These are phyloP conservation scores for Poronia punctata DNA, from an alignment of 495 filamentous ascomycete genomes.

Conservation along the genomic window DNA sequence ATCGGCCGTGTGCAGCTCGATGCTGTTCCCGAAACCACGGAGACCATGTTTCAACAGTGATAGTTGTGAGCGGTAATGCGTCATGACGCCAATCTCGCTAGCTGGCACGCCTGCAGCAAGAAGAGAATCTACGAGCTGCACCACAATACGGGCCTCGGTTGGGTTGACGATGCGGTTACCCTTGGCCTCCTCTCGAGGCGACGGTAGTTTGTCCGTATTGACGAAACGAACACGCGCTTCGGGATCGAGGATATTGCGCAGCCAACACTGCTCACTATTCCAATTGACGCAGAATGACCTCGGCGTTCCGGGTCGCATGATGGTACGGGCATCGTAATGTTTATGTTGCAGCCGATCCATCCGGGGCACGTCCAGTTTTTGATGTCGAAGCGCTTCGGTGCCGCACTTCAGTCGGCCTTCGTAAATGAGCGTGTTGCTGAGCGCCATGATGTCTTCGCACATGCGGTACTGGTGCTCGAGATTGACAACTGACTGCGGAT, in stretches of 20 bases:
- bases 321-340: slow-evolving; percentile 41
- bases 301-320: slow-evolving; percentile 24
- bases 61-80: slow-evolving; percentile 94
- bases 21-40: slow-evolving; percentile 31
- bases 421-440: slow-evolving; percentile 92
- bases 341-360: slow-evolving; percentile 50
- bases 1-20: slow-evolving; percentile 95
- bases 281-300: slow-evolving; percentile 47
- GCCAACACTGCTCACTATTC: slow-evolving; percentile 59
- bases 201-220: slow-evolving; percentile 73
- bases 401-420: slow-evolving; percentile 84
- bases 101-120: slow-evolving; percentile 67
- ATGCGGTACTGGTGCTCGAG: slow-evolving; percentile 97
- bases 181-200: slow-evolving; percentile 59
- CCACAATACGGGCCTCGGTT: slow-evolving; percentile 65
- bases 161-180: slow-evolving; percentile 84
- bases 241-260: slow-evolving; percentile 68
- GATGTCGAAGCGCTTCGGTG: slow-evolving; percentile 61
- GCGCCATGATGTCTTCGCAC: slow-evolving; percentile 91
- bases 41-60: slow-evolving; percentile 41
- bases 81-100: slow-evolving; percentile 86
- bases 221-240: slow-evolving; percentile 69
- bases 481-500: slow-evolving; percentile 79
- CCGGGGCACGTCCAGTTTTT: slow-evolving; percentile 49
- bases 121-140: slow-evolving; percentile 72